A percentile compares a stretch with the other conserved stretches of the same genome.
Evolutionary conservation across 106 monocot species (phyloP).

Genomic region (Dendrobium nobile): DNA sequence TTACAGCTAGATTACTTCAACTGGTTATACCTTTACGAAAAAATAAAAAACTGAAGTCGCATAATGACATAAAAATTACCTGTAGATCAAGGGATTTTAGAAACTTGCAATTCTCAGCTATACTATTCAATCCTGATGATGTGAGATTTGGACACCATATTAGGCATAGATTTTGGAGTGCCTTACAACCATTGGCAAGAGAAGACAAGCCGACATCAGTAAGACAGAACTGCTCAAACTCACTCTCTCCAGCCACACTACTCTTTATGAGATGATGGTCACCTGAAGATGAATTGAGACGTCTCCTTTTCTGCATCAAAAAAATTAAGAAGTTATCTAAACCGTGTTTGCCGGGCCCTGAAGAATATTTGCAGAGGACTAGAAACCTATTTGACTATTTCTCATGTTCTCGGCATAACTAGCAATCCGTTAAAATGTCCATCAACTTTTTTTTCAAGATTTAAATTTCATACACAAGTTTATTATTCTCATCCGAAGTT

Average conservation of each 20-base stretch:
- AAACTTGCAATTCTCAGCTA: constrained; percentile 64
- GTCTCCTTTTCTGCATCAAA: constrained; percentile 47
- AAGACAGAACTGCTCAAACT: constrained; percentile 25
- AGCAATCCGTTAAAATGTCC: neutral
- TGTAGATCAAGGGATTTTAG: constrained; percentile 74
- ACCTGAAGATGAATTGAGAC: constrained; percentile 8
- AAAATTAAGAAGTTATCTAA: constrained; percentile 2
- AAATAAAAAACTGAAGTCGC: no score
- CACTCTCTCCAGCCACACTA: constrained; percentile 26
- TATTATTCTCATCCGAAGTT: neutral
- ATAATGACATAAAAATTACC: constrained; percentile 23
- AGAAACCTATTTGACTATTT: neutral
- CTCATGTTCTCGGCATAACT: neutral
- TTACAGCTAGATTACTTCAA: neutral
- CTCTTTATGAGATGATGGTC: constrained; percentile 1
- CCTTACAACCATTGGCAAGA: constrained; percentile 53
- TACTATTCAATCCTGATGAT: constrained; percentile 50
- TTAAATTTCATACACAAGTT: neutral
- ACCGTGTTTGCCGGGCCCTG: neutral
- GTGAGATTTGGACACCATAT: constrained; percentile 83
- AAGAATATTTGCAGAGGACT: neutral
- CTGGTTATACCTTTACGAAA: neutral
- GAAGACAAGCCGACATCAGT: constrained; percentile 62
- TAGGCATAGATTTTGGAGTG: constrained; percentile 70
- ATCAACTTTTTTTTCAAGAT: neutral